Percentiles rank a stretch among this genome's conserved stretches.
phyloP scores from a whole-genome alignment of 345 rosid species.

The Kernera saxatilis region DNA sequence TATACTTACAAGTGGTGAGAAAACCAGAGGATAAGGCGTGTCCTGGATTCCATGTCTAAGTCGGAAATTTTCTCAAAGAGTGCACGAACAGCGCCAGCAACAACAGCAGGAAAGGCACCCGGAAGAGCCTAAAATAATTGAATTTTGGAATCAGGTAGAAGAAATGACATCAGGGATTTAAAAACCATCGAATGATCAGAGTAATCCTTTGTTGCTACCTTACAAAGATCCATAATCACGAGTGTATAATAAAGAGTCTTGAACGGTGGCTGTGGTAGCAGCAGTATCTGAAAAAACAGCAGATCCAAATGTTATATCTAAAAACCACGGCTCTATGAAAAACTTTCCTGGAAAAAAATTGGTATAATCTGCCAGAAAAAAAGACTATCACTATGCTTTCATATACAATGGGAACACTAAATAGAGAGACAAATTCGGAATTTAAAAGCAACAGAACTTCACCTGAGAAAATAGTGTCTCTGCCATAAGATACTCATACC shows the following conservation, averaged over 20 bases:
- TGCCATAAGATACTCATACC: constrained; percentile 97
- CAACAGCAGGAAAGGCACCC: constrained; percentile 99
- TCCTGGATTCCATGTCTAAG: constrained; percentile 93
- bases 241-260: constrained; percentile 85
- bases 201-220: constrained; percentile 44
- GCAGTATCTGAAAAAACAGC: constrained; percentile 67
- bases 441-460: constrained; percentile 12
- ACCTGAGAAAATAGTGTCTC: constrained; percentile 99
- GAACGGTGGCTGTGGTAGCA: constrained; percentile 92
- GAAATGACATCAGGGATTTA: not conserved
- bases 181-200: not conserved
- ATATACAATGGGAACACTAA: not conserved
- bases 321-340: not conserved
- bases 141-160: constrained; percentile 24
- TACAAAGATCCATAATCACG: constrained; percentile 97
- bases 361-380: not conserved
- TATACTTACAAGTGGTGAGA: constrained; percentile 92
- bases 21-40: constrained; percentile 93
- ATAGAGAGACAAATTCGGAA: not conserved
- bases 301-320: constrained; percentile 5
- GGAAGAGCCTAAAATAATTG: constrained; percentile 82
- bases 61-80: constrained; percentile 92
- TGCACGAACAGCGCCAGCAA: constrained; percentile 96
- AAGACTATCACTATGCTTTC: not conserved
- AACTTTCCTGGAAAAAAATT: not conserved